Base-by-base conservation (phyloP, 306 rosid species). In the Malus sylvestris region DNA sequence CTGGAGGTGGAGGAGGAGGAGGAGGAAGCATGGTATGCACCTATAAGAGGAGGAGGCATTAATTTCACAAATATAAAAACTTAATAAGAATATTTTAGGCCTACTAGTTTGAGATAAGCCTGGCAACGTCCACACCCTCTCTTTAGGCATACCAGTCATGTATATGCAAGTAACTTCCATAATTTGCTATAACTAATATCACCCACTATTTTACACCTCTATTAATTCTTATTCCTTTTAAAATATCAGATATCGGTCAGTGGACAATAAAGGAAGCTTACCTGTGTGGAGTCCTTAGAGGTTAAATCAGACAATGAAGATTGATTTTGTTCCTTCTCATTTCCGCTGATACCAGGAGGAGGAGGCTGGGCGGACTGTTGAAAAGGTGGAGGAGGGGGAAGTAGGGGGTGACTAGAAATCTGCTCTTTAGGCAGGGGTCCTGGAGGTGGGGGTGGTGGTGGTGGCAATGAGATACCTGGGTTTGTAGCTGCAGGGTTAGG, bases 381-480 rank as follows among this genome's bases (percentile, higher is more conserved):
- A 70, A 83, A 82, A 51, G 93, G 89, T 2, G 93, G 97, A 73
- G 97, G 95, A 71, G 94, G 96, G 81, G 94, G 90, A 13, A 87
- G 95, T 51, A 84, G 52, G 79, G 86, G 69, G 72, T 14, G 93
- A 73, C 81, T 87, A 55, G 85, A 83, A 82, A 85, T 81, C 83
- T 82, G 90, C 30, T 92, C 96, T 71, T 85, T 93, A 18, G 96
- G 93, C 81, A 96, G 88, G 67, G 95, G 93, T 30, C 99, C 99
- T 59, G 99, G 98, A 78, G 99, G 99, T 44, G 99, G 97, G 61
- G 98, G 55, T 49, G 55, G 97, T 64, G 98, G 98, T 67, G 97
- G 97, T 1, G 33, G 35, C 35, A 93, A 85, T 51, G 96, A 85
- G 74, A 88, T 71, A 46, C 87, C 79, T 58, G 87, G 80, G 80